Evolutionary conservation across 768 basidiomycete genomes (phyloP).

Genomic region (Hebeloma cylindrosporum): DNA sequence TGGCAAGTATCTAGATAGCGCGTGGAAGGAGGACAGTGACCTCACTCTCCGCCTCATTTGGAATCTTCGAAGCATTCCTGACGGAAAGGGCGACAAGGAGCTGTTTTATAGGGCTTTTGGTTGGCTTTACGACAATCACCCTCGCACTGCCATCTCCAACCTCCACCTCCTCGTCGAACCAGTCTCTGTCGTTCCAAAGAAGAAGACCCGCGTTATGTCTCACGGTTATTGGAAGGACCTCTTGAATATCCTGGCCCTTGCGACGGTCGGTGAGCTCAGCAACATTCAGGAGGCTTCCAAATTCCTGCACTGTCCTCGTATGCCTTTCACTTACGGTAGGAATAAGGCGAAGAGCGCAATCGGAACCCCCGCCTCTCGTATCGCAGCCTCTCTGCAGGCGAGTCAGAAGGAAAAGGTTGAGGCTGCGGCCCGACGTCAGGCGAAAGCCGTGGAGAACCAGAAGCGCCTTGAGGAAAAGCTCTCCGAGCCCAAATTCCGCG

Average conservation of each 20-base stretch:
- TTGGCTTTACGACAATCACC: constrained; percentile 70
- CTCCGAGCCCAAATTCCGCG: constrained; percentile 50
- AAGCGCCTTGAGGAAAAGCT: constrained; percentile 42
- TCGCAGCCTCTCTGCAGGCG: constrained; percentile 18
- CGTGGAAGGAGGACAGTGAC: constrained; percentile 59
- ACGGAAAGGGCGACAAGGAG: constrained; percentile 63
- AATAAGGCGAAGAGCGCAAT: constrained; percentile 11
- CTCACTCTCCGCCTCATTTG: constrained; percentile 68
- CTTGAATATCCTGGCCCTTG: constrained; percentile 64
- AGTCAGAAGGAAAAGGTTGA: constrained; percentile 16
- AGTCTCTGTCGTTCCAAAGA: constrained; percentile 38
- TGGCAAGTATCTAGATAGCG: constrained; percentile 38
- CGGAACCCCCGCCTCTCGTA: constrained; percentile 22
- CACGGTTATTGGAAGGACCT: constrained; percentile 82
- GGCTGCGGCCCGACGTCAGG: constrained; percentile 26
- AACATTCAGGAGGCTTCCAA: constrained; percentile 16
- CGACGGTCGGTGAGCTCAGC: constrained; percentile 50
- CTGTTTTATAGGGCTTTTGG: constrained; percentile 64
- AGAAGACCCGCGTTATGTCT: constrained; percentile 25
- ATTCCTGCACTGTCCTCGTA: constrained; percentile 32
- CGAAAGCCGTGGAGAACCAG: constrained; percentile 28
- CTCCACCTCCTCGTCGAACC: constrained; percentile 54
- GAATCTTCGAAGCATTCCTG: constrained; percentile 67
- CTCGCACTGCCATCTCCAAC: constrained; percentile 66
- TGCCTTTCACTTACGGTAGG: constrained; percentile 1